These are phyloP conservation scores for Calcarisporium arbuscula DNA, from an alignment of 2,329 filamentous ascomycete genomes.

Conservation along the genomic window DNA sequence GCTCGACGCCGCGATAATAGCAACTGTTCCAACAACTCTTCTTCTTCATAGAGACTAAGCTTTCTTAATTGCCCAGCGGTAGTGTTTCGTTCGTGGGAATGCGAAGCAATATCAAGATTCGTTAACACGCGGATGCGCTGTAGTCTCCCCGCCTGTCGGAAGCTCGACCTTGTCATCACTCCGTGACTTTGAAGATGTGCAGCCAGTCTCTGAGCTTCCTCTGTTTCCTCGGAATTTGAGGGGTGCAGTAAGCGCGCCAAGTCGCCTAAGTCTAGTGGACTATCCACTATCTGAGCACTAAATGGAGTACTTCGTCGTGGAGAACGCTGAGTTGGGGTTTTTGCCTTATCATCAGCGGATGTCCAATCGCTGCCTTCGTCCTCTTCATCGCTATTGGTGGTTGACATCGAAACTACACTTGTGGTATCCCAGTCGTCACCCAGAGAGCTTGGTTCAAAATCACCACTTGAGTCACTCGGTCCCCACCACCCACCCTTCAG, in stretches of 20 bases:
- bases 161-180: conserved; percentile 78
- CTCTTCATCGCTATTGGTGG: conserved; percentile 28
- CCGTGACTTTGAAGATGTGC: conserved; percentile 66
- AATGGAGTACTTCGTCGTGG: conserved; percentile 54
- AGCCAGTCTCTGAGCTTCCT: conserved; percentile 75
- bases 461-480: conserved; percentile 70
- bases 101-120: conserved; percentile 18
- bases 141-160: conserved; percentile 58
- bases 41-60: conserved; percentile 52
- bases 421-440: conserved; percentile 66
- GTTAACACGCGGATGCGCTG: conserved; percentile 60
- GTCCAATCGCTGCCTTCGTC: conserved; percentile 41
- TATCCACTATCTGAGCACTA: conserved; percentile 53
- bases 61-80: conserved; percentile 24
- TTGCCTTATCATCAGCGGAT: conserved; percentile 45
- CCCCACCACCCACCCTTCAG: conserved; percentile 80
- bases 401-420: conserved; percentile 63
- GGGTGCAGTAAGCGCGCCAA: conserved; percentile 81
- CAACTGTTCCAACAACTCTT: conserved; percentile 54
- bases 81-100: conserved; percentile 8
- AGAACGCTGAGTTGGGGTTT: conserved; percentile 67
- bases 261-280: conserved; percentile 57
- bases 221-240: conserved; percentile 65
- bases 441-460: conserved; percentile 55
- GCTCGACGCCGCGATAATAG: conserved; percentile 44